A percentile compares a stretch with the other conserved stretches of the same genome.
Conservation (phyloP, 2,329 filamentous ascomycete genomes). For the Pseudopyrenochaeta lycopersici region DNA sequence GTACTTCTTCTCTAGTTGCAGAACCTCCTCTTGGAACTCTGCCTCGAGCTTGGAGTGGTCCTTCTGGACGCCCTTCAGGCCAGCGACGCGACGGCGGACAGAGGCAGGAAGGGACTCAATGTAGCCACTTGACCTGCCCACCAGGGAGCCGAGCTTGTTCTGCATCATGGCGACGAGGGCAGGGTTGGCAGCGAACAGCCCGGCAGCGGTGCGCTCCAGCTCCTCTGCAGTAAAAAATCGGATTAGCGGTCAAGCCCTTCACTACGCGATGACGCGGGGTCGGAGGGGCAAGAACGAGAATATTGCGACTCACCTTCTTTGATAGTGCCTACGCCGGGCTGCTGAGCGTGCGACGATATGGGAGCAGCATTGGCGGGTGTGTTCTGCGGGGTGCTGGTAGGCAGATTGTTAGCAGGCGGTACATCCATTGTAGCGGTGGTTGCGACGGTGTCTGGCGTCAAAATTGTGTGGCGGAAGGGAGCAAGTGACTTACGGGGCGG, state of each 20-base stretch:
- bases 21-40: conserved; percentile 97
- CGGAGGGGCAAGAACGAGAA: conserved; percentile 35
- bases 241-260: conserved; percentile 48
- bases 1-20: conserved; percentile 99
- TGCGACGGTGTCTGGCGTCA: conserved; percentile 19
- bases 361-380: conserved; percentile 94
- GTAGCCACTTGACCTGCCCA: conserved; percentile 96
- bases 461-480: conserved; percentile 36
- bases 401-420: conserved; percentile 41
- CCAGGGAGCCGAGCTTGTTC: conserved; percentile 89
- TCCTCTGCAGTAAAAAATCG: conserved; percentile 72
- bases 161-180: conserved; percentile 97
- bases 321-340: conserved; percentile 92
- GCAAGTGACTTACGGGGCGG: conserved; percentile 67
- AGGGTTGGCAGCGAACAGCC: conserved; percentile 95
- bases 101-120: conserved; percentile 91
- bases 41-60: conserved; percentile 98
- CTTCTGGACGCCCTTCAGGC: conserved; percentile 97
- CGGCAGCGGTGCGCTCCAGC: conserved; percentile 86
- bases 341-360: conserved; percentile 96
- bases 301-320: conserved; percentile 79
- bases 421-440: conserved; percentile 37
- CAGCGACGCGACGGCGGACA: conserved; percentile 91
- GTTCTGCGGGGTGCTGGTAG: conserved; percentile 91
- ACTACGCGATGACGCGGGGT: conserved; percentile 35